Conservation (phyloP, 495 filamentous ascomycete species). For the Bacidia rubella region DNA sequence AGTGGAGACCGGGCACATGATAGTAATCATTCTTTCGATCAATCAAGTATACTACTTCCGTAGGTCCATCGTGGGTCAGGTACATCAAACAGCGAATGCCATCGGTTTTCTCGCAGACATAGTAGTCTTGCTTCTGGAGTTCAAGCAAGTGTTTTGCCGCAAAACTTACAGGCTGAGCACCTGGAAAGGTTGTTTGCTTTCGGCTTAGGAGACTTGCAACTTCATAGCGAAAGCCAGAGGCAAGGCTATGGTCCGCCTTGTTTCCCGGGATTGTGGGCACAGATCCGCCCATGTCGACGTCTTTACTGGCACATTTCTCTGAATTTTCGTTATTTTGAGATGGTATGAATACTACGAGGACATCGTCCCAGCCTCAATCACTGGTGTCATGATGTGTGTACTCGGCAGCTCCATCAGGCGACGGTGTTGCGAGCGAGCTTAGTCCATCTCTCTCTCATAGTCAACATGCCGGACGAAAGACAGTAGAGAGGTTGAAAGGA, state of each 20-base stretch:
- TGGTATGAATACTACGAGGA: too few relatives aligned
- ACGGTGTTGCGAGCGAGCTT: too few relatives aligned
- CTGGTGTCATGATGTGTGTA: too few relatives aligned
- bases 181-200: constrained; percentile 57
- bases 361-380: too few relatives aligned
- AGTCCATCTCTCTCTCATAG: too few relatives aligned
- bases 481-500: too few relatives aligned
- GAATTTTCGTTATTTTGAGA: too few relatives aligned
- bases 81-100: constrained; percentile 91
- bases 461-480: too few relatives aligned
- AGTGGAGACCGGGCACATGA: constrained; percentile 63
- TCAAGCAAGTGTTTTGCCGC: constrained; percentile 61
- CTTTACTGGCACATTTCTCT: too few relatives aligned
- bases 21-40: constrained; percentile 97
- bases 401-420: too few relatives aligned
- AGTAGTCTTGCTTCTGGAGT: constrained; percentile 73
- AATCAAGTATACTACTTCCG: constrained; percentile 67
- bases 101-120: constrained; percentile 96
- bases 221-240: constrained; percentile 49
- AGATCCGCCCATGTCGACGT: constrained; percentile 12
- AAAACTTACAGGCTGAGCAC: constrained; percentile 92
- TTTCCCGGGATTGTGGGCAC: constrained; percentile 37
- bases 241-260: constrained; percentile 44
- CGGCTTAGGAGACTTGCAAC: constrained; percentile 66
- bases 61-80: constrained; percentile 45